Conservation (phyloP, 108 stramenopile genomes). For the Nitzschia putrida region DNA sequence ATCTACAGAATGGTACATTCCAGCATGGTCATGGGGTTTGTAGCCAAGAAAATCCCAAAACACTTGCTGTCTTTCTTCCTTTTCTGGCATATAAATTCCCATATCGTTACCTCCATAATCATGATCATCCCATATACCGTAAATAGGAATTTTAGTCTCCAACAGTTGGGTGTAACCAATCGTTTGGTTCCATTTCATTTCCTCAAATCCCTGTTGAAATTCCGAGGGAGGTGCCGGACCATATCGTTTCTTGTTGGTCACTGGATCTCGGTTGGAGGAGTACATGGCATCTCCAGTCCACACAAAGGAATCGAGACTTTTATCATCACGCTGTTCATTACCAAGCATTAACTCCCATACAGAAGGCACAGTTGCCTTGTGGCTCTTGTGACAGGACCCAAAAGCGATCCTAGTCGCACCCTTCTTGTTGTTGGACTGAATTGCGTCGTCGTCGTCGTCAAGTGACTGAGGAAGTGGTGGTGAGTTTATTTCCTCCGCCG, state of each 20-base stretch:
- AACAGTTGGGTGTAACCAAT: slow-evolving; percentile 63
- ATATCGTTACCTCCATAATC: slow-evolving; percentile 92
- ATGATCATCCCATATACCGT: slow-evolving; percentile 89
- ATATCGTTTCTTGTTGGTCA: slow-evolving; percentile 31
- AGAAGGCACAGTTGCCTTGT: slow-evolving; percentile 19
- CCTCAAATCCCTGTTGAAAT: slow-evolving; percentile 54
- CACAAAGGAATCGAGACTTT: slow-evolving; percentile 61
- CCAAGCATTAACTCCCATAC: slow-evolving; percentile 65
- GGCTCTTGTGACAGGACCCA: slow-evolving; percentile 81
- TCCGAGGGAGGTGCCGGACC: slow-evolving; percentile 49
- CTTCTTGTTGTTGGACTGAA: background rate
- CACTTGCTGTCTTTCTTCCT: slow-evolving; percentile 45
- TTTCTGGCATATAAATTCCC: slow-evolving; percentile 59
- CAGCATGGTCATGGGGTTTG: slow-evolving; percentile 32
- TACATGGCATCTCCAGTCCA: slow-evolving; percentile 89
- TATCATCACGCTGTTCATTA: background rate
- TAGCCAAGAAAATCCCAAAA: slow-evolving; percentile 79
- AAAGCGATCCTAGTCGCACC: slow-evolving; percentile 60
- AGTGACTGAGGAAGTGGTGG: background rate
- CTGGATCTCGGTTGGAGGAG: slow-evolving; percentile 46
- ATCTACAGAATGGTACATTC: slow-evolving; percentile 67
- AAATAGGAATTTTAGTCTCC: slow-evolving; percentile 4
- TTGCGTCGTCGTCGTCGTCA: background rate
- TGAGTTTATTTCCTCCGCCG: background rate
- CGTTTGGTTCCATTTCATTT: slow-evolving; percentile 63